Conservation (phyloP, 495 filamentous ascomycete species). For the Neurospora pannonica region DNA sequence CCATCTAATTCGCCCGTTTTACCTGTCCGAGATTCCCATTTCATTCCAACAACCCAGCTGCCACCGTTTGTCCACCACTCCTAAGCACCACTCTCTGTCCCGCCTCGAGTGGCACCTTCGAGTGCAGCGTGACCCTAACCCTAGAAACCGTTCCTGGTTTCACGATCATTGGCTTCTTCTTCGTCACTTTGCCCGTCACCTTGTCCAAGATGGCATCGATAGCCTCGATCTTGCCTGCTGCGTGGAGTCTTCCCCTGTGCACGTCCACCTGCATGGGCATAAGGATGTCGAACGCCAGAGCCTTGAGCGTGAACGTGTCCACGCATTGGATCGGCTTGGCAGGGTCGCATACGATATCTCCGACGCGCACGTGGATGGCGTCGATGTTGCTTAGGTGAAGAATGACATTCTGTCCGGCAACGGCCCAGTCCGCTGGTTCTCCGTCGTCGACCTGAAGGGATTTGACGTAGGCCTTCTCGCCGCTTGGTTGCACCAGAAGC, state of each 20-base stretch:
- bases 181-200: conserved; percentile 52
- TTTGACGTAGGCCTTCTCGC: conserved; percentile 69
- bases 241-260: conserved; percentile 73
- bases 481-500: conserved; percentile 68
- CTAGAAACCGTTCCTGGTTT: conserved; percentile 60
- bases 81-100: conserved; percentile 74
- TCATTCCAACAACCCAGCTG: conserved; percentile 74
- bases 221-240: conserved; percentile 60
- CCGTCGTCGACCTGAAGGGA: conserved; percentile 60
- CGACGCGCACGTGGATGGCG: conserved; percentile 64
- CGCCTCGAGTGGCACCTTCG: conserved; percentile 67
- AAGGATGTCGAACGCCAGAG: conserved; percentile 80
- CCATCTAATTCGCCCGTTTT: background rate
- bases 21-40: background rate
- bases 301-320: conserved; percentile 66
- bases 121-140: conserved; percentile 60
- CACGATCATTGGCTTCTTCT: conserved; percentile 79
- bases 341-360: conserved; percentile 74
- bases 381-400: conserved; percentile 84
- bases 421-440: conserved; percentile 73
- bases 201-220: conserved; percentile 71
- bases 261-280: conserved; percentile 84
- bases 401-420: conserved; percentile 85
- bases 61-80: conserved; percentile 70
- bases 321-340: conserved; percentile 57